A percentile compares a stretch with the other conserved stretches of the same genome.
phyloP scores from a whole-genome alignment of 345 rosid species.

The Melaleuca quinquenervia region DNA sequence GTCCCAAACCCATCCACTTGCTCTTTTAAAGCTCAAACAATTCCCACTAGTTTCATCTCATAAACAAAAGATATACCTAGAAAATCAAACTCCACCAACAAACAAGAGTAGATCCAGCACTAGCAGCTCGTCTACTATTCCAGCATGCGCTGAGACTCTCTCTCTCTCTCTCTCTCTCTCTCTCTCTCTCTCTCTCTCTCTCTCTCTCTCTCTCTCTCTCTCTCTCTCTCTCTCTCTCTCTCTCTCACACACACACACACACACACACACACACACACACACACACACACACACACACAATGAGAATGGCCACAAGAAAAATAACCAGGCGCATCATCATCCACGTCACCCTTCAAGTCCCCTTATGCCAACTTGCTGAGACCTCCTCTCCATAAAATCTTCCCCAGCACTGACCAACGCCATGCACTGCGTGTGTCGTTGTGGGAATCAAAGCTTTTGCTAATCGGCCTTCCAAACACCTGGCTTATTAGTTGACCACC shows the following conservation, averaged over 20 bases:
- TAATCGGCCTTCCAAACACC: background rate
- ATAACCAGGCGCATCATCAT: background rate
- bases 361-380: background rate
- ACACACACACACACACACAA: too few species aligned
- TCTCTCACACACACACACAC: too few species aligned
- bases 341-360: background rate
- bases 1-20: background rate
- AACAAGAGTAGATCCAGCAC: background rate
- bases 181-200: background rate
- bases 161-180: background rate
- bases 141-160: background rate
- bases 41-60: background rate
- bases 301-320: background rate
- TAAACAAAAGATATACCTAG: background rate
- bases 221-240: too few species aligned
- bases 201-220: too few species aligned
- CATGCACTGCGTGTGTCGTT: background rate
- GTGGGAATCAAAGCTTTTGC: background rate
- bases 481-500: background rate
- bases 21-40: background rate
- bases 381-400: background rate
- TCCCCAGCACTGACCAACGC: background rate
- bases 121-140: background rate
- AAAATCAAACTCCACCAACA: background rate
- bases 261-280: too few species aligned